Evolutionary conservation across 2,329 filamentous ascomycete genomes (phyloP), one percentile per base, ranked within the genome.

Genomic region (Sarocladiaceae sp.): DNA sequence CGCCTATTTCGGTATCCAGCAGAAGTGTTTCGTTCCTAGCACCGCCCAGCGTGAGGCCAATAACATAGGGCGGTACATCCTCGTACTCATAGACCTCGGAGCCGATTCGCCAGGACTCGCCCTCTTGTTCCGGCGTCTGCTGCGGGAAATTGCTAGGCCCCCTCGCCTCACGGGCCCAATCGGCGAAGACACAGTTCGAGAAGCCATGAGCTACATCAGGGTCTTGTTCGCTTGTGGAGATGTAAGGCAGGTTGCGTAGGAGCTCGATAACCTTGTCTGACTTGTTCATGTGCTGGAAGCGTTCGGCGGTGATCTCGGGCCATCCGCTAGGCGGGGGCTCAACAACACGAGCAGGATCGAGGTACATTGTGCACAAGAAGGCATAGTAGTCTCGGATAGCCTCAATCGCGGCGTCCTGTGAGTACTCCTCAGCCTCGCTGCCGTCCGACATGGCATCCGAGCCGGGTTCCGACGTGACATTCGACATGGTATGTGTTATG

Each of bases 161-260:
- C 16, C 32, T 33, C 16, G 32, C 32, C 16, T 33, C 16, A 10
- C 7, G 7, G 15, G 32, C 32, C 16, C 16, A 33, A 18, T 33
- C 32, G 9, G 16, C 16, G 16, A 33, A 33, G 16, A 33, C 32
- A 18, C 16, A 10, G 32, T 33, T 7, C 32, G 32, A 7, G 16
- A 16, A 33, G 32, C 32, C 16, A 33, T 33, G 16, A 33, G 32
- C 32, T 33, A 33, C 16, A 33, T 33, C 11, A 33, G 9, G 7
- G 32, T 33, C 16, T 7, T 33, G 32, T 7, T 33, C 16, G 16
- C 9, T 18, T 16, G 23, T 40, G 15, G 23, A 6, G 35, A 40
- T 40, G 21, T 40, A 40, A 40, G 35, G 35, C 23, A 40, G 20
- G 35, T 40, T n/a, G 21, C 35, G 35, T 19, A 40, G 20, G 6